Evolutionary conservation across 2,329 filamentous ascomycete genomes (phyloP), one percentile per base, ranked within the genome.

Genomic region (Pseudogymnoascus sp.): DNA sequence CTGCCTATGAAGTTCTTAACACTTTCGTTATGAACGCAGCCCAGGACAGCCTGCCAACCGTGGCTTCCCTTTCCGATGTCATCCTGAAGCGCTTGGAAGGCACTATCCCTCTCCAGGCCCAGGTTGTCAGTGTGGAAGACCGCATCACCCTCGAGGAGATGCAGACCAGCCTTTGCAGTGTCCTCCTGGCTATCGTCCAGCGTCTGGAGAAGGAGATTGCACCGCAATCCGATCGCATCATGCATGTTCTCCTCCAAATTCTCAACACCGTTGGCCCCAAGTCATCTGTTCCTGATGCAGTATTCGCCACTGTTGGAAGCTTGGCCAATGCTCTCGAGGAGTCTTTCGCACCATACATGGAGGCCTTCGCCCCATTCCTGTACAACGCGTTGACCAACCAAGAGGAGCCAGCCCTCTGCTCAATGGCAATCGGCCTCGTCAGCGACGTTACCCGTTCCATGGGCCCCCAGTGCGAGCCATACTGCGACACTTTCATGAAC

Each of bases 401-500:
- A 72, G 93, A 99, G 66, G 94, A 97, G 77, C 89, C 92, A 35
- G 89, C 86, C 74, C 83, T 97, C 64, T 97, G 94, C 81, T 88
- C 93, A 50, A 95, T 97, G 87, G 93, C 94, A 69, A 97, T 99
- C 74, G 94, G 94, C 68, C 83, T 99, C 61, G 93, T 97, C 67
- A 96, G 93, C 74, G 94, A 99, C 72, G 94, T 99, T 69, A 93
- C 91, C 59, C 88, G 94, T 69, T 94, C 93, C 14, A 81, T 97
- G 72, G 90, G 91, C 72, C 87, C 91, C 72, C 89, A 89, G 74
- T 90, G 93, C 70, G 90, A 96, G 76, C 94, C 93, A 62, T 97
- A 88, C 80, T 99, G 94, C 76, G 94, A 99, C 70, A 84, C 87
- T 66, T 97, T 97, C 75, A 99, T 99, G 94, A 99, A 99, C 81